These are phyloP conservation scores for Paramyrothecium roridum DNA, from an alignment of 2,329 filamentous ascomycete genomes.

Conservation along the genomic window DNA sequence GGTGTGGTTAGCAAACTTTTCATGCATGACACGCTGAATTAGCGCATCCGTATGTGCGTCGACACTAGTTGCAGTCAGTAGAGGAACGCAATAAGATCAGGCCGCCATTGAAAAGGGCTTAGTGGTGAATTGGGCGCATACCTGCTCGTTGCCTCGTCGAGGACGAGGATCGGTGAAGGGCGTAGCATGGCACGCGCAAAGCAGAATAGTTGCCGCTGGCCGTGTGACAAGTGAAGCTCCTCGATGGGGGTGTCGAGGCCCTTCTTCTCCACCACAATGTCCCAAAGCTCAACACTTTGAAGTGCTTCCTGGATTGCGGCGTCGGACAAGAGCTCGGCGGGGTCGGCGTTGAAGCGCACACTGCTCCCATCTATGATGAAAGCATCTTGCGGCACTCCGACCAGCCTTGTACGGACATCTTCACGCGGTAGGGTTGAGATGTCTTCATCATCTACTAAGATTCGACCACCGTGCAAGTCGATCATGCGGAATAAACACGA, in stretches of 20 bases:
- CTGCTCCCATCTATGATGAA: slow-evolving; percentile 39
- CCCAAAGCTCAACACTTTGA: slow-evolving; percentile 40
- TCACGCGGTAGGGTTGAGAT: slow-evolving; percentile 19
- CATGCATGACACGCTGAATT: slow-evolving; percentile 10
- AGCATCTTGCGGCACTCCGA: slow-evolving; percentile 47
- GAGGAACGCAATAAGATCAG: not conserved
- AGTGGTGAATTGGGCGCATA: slow-evolving; percentile 3
- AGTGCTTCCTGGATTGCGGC: slow-evolving; percentile 40
- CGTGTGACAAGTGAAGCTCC: slow-evolving; percentile 34
- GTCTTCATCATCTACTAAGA: slow-evolving; percentile 42
- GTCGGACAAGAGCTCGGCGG: slow-evolving; percentile 30
- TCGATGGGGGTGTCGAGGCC: slow-evolving; percentile 31
- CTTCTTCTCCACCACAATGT: slow-evolving; percentile 31
- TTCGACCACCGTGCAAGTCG: slow-evolving; percentile 36
- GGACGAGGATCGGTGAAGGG: slow-evolving; percentile 32
- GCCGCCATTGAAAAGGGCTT: not conserved
- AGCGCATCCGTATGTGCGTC: slow-evolving; percentile 33
- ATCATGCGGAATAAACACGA: slow-evolving; percentile 38
- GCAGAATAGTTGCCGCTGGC: slow-evolving; percentile 46
- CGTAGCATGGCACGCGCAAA: slow-evolving; percentile 42
- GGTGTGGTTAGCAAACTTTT: slow-evolving; percentile 16
- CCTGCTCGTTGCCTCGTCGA: slow-evolving; percentile 40
- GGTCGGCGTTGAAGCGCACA: slow-evolving; percentile 47
- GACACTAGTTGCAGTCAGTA: slow-evolving; percentile 4
- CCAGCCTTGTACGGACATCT: slow-evolving; percentile 26